phyloP scores from a whole-genome alignment of 208 protist genomes.

The Vickermania spadyakhi region DNA sequence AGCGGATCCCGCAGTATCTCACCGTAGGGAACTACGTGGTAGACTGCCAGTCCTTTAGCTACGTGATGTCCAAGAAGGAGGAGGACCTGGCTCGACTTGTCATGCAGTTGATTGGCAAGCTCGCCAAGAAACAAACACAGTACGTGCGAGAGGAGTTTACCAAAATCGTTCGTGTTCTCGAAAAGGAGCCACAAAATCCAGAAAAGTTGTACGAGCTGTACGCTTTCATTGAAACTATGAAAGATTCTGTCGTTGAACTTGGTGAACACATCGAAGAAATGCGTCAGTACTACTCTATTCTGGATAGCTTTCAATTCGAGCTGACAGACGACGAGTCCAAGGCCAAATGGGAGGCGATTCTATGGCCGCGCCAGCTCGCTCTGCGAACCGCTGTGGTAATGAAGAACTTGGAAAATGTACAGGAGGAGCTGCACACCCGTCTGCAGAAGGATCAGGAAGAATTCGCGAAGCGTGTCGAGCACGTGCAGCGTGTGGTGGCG shows the following conservation, averaged over 20 bases:
- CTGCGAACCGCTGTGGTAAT: slow-evolving; percentile 55
- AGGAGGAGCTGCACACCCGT: slow-evolving; percentile 87
- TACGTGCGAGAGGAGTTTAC: slow-evolving; percentile 78
- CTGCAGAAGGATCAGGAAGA: slow-evolving; percentile 90
- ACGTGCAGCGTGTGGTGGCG: slow-evolving; percentile 86
- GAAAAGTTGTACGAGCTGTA: slow-evolving; percentile 90
- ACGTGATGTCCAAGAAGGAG: slow-evolving; percentile 91
- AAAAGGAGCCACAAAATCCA: slow-evolving; percentile 78
- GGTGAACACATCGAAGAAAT: slow-evolving; percentile 79
- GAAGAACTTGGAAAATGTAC: slow-evolving; percentile 87
- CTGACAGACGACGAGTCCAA: slow-evolving; percentile 91
- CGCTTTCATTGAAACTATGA: slow-evolving; percentile 79
- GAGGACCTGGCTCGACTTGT: slow-evolving; percentile 87
- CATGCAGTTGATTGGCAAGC: slow-evolving; percentile 88
- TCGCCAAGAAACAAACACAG: slow-evolving; percentile 57
- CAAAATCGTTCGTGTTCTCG: slow-evolving; percentile 68
- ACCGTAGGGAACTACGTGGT: slow-evolving; percentile 94
- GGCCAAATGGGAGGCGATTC: slow-evolving; percentile 90
- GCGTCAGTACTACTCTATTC: slow-evolving; percentile 86
- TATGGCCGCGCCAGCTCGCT: slow-evolving; percentile 88
- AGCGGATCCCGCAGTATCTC: slow-evolving; percentile 86
- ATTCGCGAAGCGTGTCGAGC: slow-evolving; percentile 90
- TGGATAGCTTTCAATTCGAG: slow-evolving; percentile 92
- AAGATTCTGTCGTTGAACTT: slow-evolving; percentile 71
- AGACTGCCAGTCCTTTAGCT: slow-evolving; percentile 89